A percentile compares a stretch with the other conserved stretches of the same genome.
These are phyloP conservation scores for Incumbomyces delicatus DNA, from an alignment of 2,329 filamentous ascomycete genomes.

Conservation along the genomic window DNA sequence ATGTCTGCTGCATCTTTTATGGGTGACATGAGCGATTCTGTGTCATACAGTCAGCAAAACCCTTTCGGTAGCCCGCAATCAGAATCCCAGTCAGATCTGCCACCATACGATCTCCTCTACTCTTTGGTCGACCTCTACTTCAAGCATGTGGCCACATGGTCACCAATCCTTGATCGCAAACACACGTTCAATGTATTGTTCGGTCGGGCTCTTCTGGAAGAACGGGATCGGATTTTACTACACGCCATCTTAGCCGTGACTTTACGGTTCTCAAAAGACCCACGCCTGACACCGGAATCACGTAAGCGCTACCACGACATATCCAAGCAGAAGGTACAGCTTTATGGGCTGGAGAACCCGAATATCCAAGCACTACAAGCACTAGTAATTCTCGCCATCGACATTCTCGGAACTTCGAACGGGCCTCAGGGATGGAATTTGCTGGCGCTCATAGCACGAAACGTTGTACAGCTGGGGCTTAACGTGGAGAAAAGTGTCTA, in stretches of 20 bases:
- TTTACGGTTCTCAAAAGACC: constrained; percentile 70
- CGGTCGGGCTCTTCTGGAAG: constrained; percentile 60
- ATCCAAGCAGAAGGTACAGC: constrained; percentile 75
- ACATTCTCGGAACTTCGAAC: constrained; percentile 77
- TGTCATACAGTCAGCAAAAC: background rate
- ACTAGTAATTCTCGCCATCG: constrained; percentile 73
- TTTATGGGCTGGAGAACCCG: constrained; percentile 82
- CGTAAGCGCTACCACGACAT: constrained; percentile 66
- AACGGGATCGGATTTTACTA: constrained; percentile 63
- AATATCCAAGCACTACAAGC: constrained; percentile 83
- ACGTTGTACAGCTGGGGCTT: constrained; percentile 77
- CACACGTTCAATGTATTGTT: constrained; percentile 75
- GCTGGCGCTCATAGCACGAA: constrained; percentile 76
- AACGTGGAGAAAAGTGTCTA: constrained; percentile 74
- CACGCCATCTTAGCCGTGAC: constrained; percentile 86
- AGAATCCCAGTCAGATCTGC: constrained; percentile 34
- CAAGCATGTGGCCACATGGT: constrained; percentile 73
- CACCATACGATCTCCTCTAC: constrained; percentile 65
- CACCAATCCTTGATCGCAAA: constrained; percentile 78
- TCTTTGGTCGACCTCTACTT: constrained; percentile 67
- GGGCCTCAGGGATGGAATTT: constrained; percentile 89
- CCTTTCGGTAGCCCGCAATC: background rate
- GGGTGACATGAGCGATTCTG: background rate
- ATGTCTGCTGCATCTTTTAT: constrained; percentile 2
- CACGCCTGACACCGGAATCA: constrained; percentile 61